phyloP scores from a whole-genome alignment of 352 stramenopile genomes.

The Phytophthora hybrid region DNA sequence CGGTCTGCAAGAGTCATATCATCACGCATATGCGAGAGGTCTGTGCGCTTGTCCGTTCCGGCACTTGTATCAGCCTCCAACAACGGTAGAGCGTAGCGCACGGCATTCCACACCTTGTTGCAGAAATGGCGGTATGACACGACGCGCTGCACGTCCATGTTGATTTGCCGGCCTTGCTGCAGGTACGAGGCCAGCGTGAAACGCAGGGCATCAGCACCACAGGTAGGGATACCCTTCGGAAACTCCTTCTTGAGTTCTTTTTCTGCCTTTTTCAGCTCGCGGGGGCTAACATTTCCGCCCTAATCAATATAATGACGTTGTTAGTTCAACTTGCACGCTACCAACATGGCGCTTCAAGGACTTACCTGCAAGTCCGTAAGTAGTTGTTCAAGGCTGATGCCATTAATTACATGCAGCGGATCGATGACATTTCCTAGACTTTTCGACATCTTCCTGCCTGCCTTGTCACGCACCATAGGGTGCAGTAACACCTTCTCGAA shows the following conservation, averaged over 20 bases:
- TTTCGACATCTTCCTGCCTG: constrained; percentile 99
- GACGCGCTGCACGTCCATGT: constrained; percentile 89
- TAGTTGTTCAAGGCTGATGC: constrained; percentile 94
- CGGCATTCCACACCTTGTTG: constrained; percentile 92
- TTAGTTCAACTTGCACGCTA: constrained; percentile 7
- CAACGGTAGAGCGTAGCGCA: constrained; percentile 78
- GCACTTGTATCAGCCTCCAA: constrained; percentile 38
- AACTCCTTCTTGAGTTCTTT: constrained; percentile 97
- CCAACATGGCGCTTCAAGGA: background rate
- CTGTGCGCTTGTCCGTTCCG: background rate
- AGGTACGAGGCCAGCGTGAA: constrained; percentile 98
- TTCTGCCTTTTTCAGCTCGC: constrained; percentile 96
- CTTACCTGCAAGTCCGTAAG: constrained; percentile 91
- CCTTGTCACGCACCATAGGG: constrained; percentile 99
- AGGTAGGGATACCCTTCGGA: constrained; percentile 98
- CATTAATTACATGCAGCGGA: constrained; percentile 98
- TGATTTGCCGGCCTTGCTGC: constrained; percentile 89
- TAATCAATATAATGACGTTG: constrained; percentile 21
- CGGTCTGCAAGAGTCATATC: constrained; percentile 74
- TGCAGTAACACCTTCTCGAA: constrained; percentile 99
- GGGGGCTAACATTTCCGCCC: constrained; percentile 73
- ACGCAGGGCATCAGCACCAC: constrained; percentile 97
- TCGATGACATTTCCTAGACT: constrained; percentile 99
- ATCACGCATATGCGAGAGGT: constrained; percentile 42
- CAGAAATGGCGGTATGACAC: constrained; percentile 89